Evolutionary conservation across 495 filamentous ascomycete species (phyloP).

Genomic region (Neurospora sp.): DNA sequence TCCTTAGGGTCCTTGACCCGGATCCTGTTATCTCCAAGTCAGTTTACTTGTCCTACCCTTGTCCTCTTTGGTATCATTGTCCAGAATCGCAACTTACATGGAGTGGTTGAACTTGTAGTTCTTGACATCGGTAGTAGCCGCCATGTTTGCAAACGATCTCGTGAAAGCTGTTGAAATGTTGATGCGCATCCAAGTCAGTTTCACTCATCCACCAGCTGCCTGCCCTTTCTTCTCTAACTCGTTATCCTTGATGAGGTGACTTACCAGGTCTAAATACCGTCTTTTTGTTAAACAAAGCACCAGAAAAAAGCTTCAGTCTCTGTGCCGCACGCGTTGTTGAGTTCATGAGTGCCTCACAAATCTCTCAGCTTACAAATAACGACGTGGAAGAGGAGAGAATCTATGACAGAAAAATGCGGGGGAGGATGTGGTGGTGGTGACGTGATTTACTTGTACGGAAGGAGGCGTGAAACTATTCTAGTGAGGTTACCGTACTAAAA

Average conservation of each 20-base stretch:
- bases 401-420: neutral
- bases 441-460: neutral
- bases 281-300: constrained; percentile 5
- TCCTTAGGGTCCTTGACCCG: constrained; percentile 88
- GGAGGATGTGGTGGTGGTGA: neutral
- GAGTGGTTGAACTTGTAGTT: constrained; percentile 83
- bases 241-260: neutral
- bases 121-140: constrained; percentile 56
- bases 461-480: neutral
- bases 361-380: neutral
- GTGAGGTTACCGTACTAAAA: neutral
- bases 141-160: constrained; percentile 47
- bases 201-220: neutral
- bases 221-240: neutral
- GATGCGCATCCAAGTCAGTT: neutral
- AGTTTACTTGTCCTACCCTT: constrained; percentile 3
- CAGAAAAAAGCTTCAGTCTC: constrained; percentile 5
- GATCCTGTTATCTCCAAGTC: constrained; percentile 49
- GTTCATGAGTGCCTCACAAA: constrained; percentile 6
- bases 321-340: constrained; percentile 10
- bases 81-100: constrained; percentile 43
- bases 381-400: neutral
- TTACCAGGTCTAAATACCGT: constrained; percentile 1
- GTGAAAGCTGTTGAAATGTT: neutral
- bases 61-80: constrained; percentile 2